These are phyloP conservation scores for Clathrus columnatus DNA, from an alignment of 768 basidiomycete genomes.

Conservation along the genomic window DNA sequence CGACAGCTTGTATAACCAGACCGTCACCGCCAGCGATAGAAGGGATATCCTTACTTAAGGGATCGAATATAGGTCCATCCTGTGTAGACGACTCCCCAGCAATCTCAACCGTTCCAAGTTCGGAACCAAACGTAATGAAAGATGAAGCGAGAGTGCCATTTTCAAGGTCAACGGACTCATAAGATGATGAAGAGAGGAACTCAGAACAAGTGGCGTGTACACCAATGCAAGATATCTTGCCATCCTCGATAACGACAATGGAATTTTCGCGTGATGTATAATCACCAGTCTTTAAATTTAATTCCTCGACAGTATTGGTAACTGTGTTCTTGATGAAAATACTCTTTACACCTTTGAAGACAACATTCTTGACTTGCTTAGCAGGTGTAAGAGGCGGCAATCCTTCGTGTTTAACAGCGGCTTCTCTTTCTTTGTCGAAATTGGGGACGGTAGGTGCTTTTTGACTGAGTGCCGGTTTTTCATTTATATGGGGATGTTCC, in stretches of 20 bases:
- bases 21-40: conserved; percentile 26
- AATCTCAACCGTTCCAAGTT: conserved; percentile 65
- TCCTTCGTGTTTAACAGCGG: conserved; percentile 58
- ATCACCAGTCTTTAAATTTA: conserved; percentile 25
- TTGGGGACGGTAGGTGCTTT: conserved; percentile 50
- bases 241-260: conserved; percentile 42
- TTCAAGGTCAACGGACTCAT: conserved; percentile 48
- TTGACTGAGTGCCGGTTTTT: conserved; percentile 27
- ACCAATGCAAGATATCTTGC: conserved; percentile 44
- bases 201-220: not conserved
- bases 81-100: conserved; percentile 49
- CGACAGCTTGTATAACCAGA: conserved; percentile 50
- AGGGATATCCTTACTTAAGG: conserved; percentile 28
- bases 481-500: conserved; percentile 10
- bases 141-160: conserved; percentile 46
- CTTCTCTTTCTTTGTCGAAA: conserved; percentile 58
- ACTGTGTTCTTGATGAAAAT: conserved; percentile 29
- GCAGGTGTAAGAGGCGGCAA: conserved; percentile 58
- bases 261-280: conserved; percentile 18
- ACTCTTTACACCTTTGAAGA: conserved; percentile 58
- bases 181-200: not conserved
- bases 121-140: conserved; percentile 32
- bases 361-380: conserved; percentile 32
- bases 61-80: conserved; percentile 43
- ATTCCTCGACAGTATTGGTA: conserved; percentile 18